These are phyloP conservation scores for Flagelloscypha sp. DNA, from an alignment of 768 basidiomycete species.

Conservation along the genomic window DNA sequence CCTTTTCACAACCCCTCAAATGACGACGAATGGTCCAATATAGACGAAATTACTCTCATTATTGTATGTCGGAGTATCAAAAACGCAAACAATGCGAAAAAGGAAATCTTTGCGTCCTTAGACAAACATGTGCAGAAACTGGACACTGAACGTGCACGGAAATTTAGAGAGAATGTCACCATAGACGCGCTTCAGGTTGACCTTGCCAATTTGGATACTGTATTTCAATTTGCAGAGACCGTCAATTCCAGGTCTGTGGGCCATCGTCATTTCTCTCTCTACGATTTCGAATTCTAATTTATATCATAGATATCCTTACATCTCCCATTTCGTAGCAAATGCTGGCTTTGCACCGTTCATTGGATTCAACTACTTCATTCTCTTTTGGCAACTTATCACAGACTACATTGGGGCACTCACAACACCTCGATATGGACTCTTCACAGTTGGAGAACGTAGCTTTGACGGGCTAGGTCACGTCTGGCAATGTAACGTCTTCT, in stretches of 20 bases:
- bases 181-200: slow-evolving; percentile 62
- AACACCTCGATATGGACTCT: slow-evolving; percentile 46
- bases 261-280: slow-evolving; percentile 6
- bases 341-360: slow-evolving; percentile 62
- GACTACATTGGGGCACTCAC: slow-evolving; percentile 42
- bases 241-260: slow-evolving; percentile 47
- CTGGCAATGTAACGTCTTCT: slow-evolving; percentile 83
- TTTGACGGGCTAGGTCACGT: slow-evolving; percentile 68
- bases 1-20: slow-evolving; percentile 24
- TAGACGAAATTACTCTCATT: slow-evolving; percentile 34
- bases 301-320: slow-evolving; percentile 61
- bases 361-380: slow-evolving; percentile 41
- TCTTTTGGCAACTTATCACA: slow-evolving; percentile 38
- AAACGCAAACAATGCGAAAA: slow-evolving; percentile 54
- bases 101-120: slow-evolving; percentile 42
- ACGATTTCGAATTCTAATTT: slow-evolving; percentile 2
- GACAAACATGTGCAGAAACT: slow-evolving; percentile 44
- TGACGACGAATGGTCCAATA: slow-evolving; percentile 9
- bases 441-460: slow-evolving; percentile 50
- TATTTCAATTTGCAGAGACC: slow-evolving; percentile 55
- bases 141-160: slow-evolving; percentile 38
- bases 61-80: slow-evolving; percentile 69
- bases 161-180: slow-evolving; percentile 49
- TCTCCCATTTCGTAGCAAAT: slow-evolving; percentile 76
- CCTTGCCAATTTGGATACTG: slow-evolving; percentile 48